Percentiles rank a stretch among this genome's conserved stretches.
Evolutionary conservation across 768 basidiomycete species (phyloP).

Genomic region (Steccherinum ochraceum): DNA sequence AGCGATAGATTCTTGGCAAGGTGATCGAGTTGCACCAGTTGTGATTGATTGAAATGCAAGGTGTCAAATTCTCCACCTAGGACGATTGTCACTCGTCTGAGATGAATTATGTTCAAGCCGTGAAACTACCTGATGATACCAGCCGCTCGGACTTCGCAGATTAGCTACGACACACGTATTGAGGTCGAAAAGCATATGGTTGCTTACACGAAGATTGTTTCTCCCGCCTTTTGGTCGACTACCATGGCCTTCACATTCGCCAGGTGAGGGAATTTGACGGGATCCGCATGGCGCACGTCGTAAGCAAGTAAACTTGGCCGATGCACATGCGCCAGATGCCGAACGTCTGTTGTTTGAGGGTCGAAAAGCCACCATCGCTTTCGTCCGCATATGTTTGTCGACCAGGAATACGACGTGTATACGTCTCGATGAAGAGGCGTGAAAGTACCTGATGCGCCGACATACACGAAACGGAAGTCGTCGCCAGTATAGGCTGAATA

Average conservation of each 20-base stretch:
- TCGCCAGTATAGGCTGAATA: constrained; percentile 20
- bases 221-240: constrained; percentile 19
- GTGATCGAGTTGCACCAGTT: constrained; percentile 27
- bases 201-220: constrained; percentile 24
- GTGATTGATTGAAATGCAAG: constrained; percentile 26
- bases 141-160: constrained; percentile 19
- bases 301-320: too few relatives aligned
- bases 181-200: neutral
- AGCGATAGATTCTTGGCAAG: constrained; percentile 19
- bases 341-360: constrained; percentile 17
- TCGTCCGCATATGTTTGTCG: constrained; percentile 21
- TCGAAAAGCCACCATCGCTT: constrained; percentile 26
- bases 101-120: neutral
- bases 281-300: constrained; percentile 18
- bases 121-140: constrained; percentile 20
- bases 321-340: too few relatives aligned
- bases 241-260: constrained; percentile 12
- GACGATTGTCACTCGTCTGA: too few relatives aligned
- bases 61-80: constrained; percentile 24
- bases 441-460: constrained; percentile 20
- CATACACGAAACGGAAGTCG: constrained; percentile 26
- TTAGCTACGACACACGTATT: neutral
- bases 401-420: constrained; percentile 25
- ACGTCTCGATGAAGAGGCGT: constrained; percentile 25
- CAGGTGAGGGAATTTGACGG: constrained; percentile 10